Evolutionary conservation across 768 basidiomycete species (phyloP).

Genomic region (Pleurotus djamor): DNA sequence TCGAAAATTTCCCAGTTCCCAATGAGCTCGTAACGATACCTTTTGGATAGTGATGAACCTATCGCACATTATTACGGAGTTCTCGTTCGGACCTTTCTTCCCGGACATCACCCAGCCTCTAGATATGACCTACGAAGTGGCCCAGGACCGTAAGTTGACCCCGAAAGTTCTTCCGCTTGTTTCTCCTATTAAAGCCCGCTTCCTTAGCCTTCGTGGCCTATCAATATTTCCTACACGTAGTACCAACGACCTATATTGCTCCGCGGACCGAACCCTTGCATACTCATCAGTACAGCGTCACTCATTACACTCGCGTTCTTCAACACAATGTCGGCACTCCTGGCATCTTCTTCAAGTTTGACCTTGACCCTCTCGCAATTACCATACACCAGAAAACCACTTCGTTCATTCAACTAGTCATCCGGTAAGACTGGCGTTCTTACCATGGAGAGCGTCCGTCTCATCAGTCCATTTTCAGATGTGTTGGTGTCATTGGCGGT

Average conservation of each 20-base stretch:
- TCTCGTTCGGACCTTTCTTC: constrained; percentile 95
- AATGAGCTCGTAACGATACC: neutral
- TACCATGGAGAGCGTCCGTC: neutral
- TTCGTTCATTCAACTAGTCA: constrained; percentile 74
- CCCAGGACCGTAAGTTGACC: constrained; percentile 57
- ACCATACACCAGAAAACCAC: constrained; percentile 92
- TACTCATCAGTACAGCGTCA: constrained; percentile 92
- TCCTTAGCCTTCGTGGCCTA: constrained; percentile 79
- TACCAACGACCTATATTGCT: constrained; percentile 91
- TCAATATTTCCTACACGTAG: constrained; percentile 94
- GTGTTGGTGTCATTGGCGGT: constrained; percentile 92
- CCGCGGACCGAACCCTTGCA: constrained; percentile 61
- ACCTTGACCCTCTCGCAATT: constrained; percentile 86
- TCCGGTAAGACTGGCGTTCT: constrained; percentile 39
- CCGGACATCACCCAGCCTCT: constrained; percentile 94
- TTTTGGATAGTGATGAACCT: constrained; percentile 82
- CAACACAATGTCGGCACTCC: constrained; percentile 79
- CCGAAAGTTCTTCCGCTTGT: neutral
- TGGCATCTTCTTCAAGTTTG: constrained; percentile 98
- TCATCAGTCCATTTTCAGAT: constrained; percentile 29
- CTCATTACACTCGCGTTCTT: constrained; percentile 81
- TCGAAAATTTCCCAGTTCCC: constrained; percentile 9
- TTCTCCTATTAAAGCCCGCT: constrained; percentile 3
- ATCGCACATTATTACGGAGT: constrained; percentile 94
- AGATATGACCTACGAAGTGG: constrained; percentile 83